A percentile compares a stretch with the other conserved stretches of the same genome.
Conservation (phyloP, 2,329 filamentous ascomycete species). For the Verticillium dahliae region DNA sequence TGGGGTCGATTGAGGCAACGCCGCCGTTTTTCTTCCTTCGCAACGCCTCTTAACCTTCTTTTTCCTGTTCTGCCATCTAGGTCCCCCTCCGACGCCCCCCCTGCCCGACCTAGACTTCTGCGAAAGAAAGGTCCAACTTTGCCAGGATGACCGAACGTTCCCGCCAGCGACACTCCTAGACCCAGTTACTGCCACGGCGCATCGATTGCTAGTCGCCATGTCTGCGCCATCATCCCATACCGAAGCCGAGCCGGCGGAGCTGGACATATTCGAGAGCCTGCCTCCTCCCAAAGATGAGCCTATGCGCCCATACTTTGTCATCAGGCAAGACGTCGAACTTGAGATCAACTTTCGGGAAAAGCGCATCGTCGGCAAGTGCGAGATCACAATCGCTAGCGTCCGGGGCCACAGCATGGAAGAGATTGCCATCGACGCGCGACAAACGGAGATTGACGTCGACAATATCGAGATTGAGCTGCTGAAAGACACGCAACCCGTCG, state of each 20-base stretch:
- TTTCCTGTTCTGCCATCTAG: background rate
- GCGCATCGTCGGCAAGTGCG: conserved; percentile 69
- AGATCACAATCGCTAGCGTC: conserved; percentile 68
- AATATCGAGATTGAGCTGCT: conserved; percentile 46
- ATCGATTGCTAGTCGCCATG: background rate
- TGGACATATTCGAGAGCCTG: conserved; percentile 17
- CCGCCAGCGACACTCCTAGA: background rate
- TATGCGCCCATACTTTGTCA: conserved; percentile 44
- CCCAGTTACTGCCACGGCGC: background rate
- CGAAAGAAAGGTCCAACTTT: background rate
- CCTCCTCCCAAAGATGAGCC: conserved; percentile 26
- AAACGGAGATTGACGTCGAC: conserved; percentile 50
- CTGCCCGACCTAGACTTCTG: background rate
- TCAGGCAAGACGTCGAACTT: conserved; percentile 82
- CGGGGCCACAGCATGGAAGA: conserved; percentile 50
- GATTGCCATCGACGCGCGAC: conserved; percentile 55
- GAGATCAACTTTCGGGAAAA: conserved; percentile 80
- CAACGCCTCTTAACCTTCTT: background rate
- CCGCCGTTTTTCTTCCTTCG: background rate
- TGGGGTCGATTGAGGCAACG: background rate
- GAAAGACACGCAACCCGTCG: conserved; percentile 10
- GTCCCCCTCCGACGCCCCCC: background rate
- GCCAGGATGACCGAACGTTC: background rate
- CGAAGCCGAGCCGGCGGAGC: background rate
- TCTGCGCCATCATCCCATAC: background rate